Evolutionary conservation across 306 rosid species (phyloP).

Genomic region (Cercis canadensis): DNA sequence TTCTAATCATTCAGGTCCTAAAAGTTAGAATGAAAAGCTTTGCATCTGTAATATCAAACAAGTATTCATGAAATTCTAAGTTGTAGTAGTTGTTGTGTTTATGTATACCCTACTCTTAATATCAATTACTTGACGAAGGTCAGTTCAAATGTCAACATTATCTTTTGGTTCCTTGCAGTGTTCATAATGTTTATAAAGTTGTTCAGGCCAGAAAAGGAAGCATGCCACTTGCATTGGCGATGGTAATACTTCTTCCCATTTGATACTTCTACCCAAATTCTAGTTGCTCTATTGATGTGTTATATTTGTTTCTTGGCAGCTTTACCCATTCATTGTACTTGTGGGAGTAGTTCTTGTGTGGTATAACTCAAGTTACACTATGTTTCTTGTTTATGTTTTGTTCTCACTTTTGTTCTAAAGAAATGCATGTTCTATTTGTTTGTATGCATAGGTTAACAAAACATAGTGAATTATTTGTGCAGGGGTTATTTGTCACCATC

Average conservation of each 20-base stretch:
- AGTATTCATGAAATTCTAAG: constrained; percentile 1
- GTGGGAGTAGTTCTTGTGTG: constrained; percentile 80
- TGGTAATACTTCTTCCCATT: constrained; percentile 67
- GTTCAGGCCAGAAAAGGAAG: constrained; percentile 81
- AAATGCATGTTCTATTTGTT: constrained; percentile 26
- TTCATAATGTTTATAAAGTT: constrained; percentile 74
- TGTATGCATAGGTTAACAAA: constrained; percentile 23
- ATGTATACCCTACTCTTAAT: constrained; percentile 23
- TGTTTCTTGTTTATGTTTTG: constrained; percentile 3
- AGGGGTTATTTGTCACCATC: constrained; percentile 94
- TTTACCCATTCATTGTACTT: constrained; percentile 79
- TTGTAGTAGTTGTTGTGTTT: constrained; percentile 13
- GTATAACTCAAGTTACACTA: constrained; percentile 49
- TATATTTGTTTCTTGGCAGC: constrained; percentile 56
- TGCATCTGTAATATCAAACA: not conserved
- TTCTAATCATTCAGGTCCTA: not conserved
- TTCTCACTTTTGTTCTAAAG: constrained; percentile 23
- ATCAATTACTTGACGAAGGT: constrained; percentile 19
- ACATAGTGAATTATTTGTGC: constrained; percentile 22
- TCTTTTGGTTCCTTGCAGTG: constrained; percentile 60
- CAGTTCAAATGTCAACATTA: constrained; percentile 29
- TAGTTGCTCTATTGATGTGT: constrained; percentile 33
- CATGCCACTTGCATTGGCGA: constrained; percentile 83
- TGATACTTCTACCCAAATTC: constrained; percentile 22
- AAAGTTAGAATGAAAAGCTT: not conserved